These are phyloP conservation scores for Protomyces macrosporus DNA, from an alignment of 1,139 yeast species.

Conservation along the genomic window DNA sequence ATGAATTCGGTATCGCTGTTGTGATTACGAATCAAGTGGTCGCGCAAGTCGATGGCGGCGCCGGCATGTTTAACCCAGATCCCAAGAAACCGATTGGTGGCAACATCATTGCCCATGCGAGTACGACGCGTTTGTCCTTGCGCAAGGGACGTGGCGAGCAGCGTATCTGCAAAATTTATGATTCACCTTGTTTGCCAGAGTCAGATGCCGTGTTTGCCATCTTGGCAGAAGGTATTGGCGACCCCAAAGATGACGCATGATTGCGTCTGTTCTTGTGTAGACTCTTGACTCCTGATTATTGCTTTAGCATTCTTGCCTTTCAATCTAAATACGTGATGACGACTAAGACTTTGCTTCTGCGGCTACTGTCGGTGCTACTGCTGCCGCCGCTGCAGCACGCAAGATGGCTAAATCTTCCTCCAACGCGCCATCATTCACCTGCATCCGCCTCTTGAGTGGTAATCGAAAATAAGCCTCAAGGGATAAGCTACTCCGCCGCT, in stretches of 20 bases:
- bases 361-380: not conserved
- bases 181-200: conserved; percentile 93
- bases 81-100: conserved; percentile 99
- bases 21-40: conserved; percentile 98
- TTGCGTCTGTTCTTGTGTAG: not conserved
- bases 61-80: conserved; percentile 81
- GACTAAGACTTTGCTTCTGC: no score
- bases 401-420: not conserved
- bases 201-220: conserved; percentile 93
- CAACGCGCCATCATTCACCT: not conserved
- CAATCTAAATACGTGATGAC: no score
- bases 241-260: conserved; percentile 51
- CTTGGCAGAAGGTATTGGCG: conserved; percentile 95
- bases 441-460: not conserved
- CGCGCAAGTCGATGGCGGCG: conserved; percentile 88
- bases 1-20: conserved; percentile 96
- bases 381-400: not conserved
- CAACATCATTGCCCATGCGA: conserved; percentile 92
- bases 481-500: not conserved
- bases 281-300: not conserved
- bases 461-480: not conserved
- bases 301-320: not conserved
- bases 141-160: conserved; percentile 89
- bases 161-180: conserved; percentile 88
- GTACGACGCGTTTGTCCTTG: conserved; percentile 85